Percentiles rank a stretch among this genome's conserved stretches.
Evolutionary conservation across 768 basidiomycete species (phyloP).

Genomic region (Trametes cingulata): DNA sequence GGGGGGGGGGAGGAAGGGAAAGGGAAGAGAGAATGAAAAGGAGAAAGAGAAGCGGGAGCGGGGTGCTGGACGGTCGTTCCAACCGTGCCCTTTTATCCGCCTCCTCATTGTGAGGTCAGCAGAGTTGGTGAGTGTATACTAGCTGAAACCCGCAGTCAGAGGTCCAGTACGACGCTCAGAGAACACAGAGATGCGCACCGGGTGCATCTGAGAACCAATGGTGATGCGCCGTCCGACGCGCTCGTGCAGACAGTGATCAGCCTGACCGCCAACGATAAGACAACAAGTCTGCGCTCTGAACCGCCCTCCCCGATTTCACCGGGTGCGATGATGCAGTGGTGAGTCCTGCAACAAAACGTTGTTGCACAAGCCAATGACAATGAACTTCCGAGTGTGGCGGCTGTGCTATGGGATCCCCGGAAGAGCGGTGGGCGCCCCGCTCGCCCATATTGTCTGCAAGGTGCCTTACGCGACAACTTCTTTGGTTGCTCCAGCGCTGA

Average conservation of each 20-base stretch:
- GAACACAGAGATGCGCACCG: neutral
- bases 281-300: neutral
- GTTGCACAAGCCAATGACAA: neutral
- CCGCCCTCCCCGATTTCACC: conserved; percentile 3
- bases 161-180: neutral
- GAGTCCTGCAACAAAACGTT: neutral
- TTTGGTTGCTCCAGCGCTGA: neutral
- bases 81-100: conserved; percentile 5
- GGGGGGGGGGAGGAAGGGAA: neutral
- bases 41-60: conserved; percentile 7
- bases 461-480: neutral
- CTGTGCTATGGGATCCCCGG: conserved; percentile 5
- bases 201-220: neutral
- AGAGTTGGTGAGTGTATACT: neutral
- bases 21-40: neutral
- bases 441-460: neutral
- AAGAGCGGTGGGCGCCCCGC: neutral
- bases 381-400: neutral
- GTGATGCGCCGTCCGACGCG: conserved; percentile 5
- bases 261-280: neutral
- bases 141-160: neutral
- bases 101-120: neutral
- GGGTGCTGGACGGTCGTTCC: neutral
- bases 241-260: neutral
- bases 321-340: conserved; percentile 5